Conservation (phyloP, 805 yeast species). For the Suhomyces pyralidae region DNA sequence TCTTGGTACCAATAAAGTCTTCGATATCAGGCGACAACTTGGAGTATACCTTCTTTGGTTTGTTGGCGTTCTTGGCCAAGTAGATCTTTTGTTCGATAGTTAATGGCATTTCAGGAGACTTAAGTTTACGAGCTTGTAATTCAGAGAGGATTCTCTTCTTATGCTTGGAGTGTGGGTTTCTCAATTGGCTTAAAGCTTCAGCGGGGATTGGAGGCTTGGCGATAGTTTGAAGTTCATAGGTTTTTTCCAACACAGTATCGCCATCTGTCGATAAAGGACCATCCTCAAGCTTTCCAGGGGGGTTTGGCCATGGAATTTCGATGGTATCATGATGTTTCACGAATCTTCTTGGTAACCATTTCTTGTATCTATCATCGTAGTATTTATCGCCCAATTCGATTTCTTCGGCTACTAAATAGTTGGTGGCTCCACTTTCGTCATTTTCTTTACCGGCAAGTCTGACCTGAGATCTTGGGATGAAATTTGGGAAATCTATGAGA, state of each 20-base stretch:
- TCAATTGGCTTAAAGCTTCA: slow-evolving; percentile 61
- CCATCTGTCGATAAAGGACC: slow-evolving; percentile 57
- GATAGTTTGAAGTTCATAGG: slow-evolving; percentile 68
- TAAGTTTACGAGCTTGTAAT: slow-evolving; percentile 57
- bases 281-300: slow-evolving; percentile 50
- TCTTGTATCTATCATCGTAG: slow-evolving; percentile 71
- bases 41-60: slow-evolving; percentile 33
- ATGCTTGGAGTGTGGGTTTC: slow-evolving; percentile 74
- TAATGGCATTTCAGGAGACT: slow-evolving; percentile 76
- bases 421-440: slow-evolving; percentile 59
- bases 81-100: slow-evolving; percentile 60
- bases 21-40: slow-evolving; percentile 52
- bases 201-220: slow-evolving; percentile 67
- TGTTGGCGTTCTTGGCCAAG: slow-evolving; percentile 45
- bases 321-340: slow-evolving; percentile 67
- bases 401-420: slow-evolving; percentile 77
- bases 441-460: slow-evolving; percentile 76
- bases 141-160: slow-evolving; percentile 53
- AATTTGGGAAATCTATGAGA: slow-evolving; percentile 64
- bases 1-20: slow-evolving; percentile 51
- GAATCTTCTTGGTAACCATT: slow-evolving; percentile 72
- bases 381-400: slow-evolving; percentile 64
- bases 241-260: slow-evolving; percentile 61
- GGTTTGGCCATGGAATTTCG: slow-evolving; percentile 88
- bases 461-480: slow-evolving; percentile 57